A percentile compares a stretch with the other conserved stretches of the same genome.
Conservation (phyloP, 345 rosid genomes). For the Syzygium aqueum region DNA sequence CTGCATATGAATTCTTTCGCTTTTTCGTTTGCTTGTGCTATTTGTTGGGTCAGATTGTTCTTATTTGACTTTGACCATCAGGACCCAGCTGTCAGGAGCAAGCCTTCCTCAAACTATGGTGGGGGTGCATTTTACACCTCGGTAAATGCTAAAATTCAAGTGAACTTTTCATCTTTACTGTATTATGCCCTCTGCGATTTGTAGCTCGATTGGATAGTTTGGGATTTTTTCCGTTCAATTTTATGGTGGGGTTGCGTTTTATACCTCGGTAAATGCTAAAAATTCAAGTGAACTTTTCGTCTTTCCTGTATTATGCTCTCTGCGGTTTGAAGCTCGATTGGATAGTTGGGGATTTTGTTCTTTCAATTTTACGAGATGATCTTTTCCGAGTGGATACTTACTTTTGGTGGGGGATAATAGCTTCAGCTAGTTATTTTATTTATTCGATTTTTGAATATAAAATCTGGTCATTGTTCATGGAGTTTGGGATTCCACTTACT, state of each 20-base stretch:
- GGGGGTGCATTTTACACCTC: constrained; percentile 44
- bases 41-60: neutral
- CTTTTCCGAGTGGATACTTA: neutral
- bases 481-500: neutral
- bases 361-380: neutral
- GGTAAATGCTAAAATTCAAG: constrained; percentile 23
- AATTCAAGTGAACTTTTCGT: neutral
- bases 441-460: no score
- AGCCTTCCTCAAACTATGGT: constrained; percentile 29
- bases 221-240: neutral
- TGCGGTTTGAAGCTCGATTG: neutral
- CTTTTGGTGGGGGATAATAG: neutral
- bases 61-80: constrained; percentile 5
- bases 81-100: constrained; percentile 45
- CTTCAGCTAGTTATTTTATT: neutral
- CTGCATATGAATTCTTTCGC: neutral
- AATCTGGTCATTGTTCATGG: neutral
- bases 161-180: neutral
- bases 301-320: neutral
- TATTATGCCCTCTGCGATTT: neutral
- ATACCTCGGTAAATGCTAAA: no score
- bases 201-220: neutral
- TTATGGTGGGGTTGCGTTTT: no score
- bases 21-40: neutral
- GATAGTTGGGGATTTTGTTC: neutral